phyloP scores from a whole-genome alignment of 805 yeast genomes.

The Candida patagonica region DNA sequence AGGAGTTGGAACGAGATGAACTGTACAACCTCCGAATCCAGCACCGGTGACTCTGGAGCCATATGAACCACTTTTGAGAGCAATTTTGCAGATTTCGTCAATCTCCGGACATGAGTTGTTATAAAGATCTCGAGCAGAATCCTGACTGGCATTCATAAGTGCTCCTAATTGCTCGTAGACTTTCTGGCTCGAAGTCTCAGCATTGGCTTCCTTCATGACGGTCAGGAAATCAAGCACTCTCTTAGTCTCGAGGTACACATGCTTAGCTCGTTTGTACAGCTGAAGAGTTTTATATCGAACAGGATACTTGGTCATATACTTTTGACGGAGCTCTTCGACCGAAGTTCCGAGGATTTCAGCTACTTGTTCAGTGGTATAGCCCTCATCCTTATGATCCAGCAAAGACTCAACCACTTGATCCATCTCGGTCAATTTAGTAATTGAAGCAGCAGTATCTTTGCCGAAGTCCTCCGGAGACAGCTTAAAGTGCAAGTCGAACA shows the following conservation, averaged over 20 bases:
- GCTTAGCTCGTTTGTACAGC: slow-evolving; percentile 49
- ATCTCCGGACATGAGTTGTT: slow-evolving; percentile 50
- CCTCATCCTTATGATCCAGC: slow-evolving; percentile 32
- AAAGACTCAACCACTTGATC: slow-evolving; percentile 36
- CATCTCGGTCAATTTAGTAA: slow-evolving; percentile 34
- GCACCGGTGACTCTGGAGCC: slow-evolving; percentile 76
- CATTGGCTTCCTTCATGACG: slow-evolving; percentile 26
- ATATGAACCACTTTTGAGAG: slow-evolving; percentile 44
- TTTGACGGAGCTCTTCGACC: slow-evolving; percentile 34
- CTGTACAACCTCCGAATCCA: slow-evolving; percentile 69
- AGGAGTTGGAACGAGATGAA: slow-evolving; percentile 47
- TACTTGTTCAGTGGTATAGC: slow-evolving; percentile 43
- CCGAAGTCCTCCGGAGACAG: slow-evolving; percentile 31
- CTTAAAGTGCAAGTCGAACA: slow-evolving; percentile 42
- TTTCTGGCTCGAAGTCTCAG: slow-evolving; percentile 18
- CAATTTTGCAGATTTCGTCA: slow-evolving; percentile 45
- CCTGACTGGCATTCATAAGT: slow-evolving; percentile 52
- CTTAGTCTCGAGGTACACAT: slow-evolving; percentile 52
- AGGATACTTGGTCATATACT: slow-evolving; percentile 43
- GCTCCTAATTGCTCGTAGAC: slow-evolving; percentile 41
- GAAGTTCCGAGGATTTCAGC: slow-evolving; percentile 36
- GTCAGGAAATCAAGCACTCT: slow-evolving; percentile 46
- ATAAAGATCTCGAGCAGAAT: slow-evolving; percentile 38
- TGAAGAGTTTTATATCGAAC: slow-evolving; percentile 49
- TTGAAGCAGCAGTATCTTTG: slow-evolving; percentile 34